phyloP scores from a whole-genome alignment of 2,329 filamentous ascomycete species.

The Fusarium burgessii region DNA sequence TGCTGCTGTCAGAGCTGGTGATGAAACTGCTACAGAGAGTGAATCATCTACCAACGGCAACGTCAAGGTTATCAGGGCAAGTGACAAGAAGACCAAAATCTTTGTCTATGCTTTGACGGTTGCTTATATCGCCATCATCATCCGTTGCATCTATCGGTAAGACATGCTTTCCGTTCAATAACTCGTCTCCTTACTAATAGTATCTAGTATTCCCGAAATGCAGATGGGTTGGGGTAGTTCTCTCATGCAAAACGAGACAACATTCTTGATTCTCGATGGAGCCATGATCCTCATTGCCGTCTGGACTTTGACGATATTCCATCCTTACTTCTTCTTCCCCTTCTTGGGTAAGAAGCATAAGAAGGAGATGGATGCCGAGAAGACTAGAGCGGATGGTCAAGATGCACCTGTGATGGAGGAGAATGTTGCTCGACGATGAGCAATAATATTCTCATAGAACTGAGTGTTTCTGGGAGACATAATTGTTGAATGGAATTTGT shows the following conservation, averaged over 20 bases:
- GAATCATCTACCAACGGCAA: constrained; percentile 3
- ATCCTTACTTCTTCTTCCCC: constrained; percentile 36
- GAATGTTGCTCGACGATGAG: background rate
- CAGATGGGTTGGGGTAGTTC: constrained; percentile 39
- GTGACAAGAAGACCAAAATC: constrained; percentile 33
- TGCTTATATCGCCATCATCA: constrained; percentile 34
- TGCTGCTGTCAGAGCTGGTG: background rate
- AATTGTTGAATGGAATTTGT: fast-evolving
- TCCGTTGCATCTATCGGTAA: constrained; percentile 40
- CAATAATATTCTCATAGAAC: background rate
- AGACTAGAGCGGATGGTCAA: background rate
- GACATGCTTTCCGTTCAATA: fast-evolving
- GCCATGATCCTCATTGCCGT: constrained; percentile 35
- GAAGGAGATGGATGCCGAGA: constrained; percentile 1
- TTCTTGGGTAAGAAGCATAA: constrained; percentile 21
- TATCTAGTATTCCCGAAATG: constrained; percentile 32
- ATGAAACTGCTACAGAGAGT: background rate
- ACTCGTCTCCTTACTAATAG: background rate
- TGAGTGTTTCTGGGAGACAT: too few relatives aligned
- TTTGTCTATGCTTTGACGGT: constrained; percentile 24
- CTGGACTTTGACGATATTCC: constrained; percentile 34
- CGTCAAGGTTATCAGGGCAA: constrained; percentile 8
- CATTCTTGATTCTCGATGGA: constrained; percentile 36
- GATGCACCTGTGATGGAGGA: constrained; percentile 9
- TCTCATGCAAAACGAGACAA: constrained; percentile 41